These are phyloP conservation scores for Thermochaetoides thermophila DNA, from an alignment of 495 filamentous ascomycete species.

Conservation along the genomic window DNA sequence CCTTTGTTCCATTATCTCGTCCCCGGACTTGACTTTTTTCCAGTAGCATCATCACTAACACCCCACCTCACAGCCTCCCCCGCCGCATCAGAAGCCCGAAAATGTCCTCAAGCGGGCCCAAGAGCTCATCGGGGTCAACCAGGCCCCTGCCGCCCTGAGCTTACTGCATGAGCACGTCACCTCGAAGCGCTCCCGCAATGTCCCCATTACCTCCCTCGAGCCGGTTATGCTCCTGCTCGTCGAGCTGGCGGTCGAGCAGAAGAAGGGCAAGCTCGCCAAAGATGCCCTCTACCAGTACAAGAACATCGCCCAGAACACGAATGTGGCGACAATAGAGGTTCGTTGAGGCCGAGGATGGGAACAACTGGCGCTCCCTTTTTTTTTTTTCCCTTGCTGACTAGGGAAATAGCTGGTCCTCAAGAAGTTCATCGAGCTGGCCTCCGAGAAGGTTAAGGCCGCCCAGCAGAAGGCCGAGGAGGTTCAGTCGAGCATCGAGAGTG, in stretches of 20 bases:
- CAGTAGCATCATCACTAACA: neutral
- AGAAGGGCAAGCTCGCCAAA: conserved; percentile 95
- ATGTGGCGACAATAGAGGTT: conserved; percentile 93
- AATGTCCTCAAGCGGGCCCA: conserved; percentile 97
- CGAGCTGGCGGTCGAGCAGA: conserved; percentile 87
- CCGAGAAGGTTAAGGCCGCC: conserved; percentile 88
- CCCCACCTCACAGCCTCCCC: conserved; percentile 59
- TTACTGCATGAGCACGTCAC: conserved; percentile 98
- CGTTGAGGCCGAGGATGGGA: conserved; percentile 3
- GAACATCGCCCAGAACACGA: conserved; percentile 98
- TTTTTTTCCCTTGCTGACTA: conserved; percentile 14
- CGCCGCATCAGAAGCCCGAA: conserved; percentile 92
- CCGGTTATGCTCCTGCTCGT: conserved; percentile 97
- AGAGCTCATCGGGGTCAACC: conserved; percentile 94
- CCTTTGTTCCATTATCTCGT: neutral
- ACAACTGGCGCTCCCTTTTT: too few species aligned
- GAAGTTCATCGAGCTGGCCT: conserved; percentile 92
- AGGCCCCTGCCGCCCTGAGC: conserved; percentile 78
- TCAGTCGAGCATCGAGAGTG: conserved; percentile 72
- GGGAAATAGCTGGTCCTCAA: conserved; percentile 63
- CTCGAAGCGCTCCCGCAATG: conserved; percentile 92
- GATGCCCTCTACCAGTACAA: conserved; percentile 99
- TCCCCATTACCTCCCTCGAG: conserved; percentile 89
- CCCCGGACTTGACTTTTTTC: too few species aligned
- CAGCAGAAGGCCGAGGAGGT: conserved; percentile 93